These are phyloP conservation scores for Sclerotinia borealis DNA, from an alignment of 2,329 filamentous ascomycete genomes.

Conservation along the genomic window DNA sequence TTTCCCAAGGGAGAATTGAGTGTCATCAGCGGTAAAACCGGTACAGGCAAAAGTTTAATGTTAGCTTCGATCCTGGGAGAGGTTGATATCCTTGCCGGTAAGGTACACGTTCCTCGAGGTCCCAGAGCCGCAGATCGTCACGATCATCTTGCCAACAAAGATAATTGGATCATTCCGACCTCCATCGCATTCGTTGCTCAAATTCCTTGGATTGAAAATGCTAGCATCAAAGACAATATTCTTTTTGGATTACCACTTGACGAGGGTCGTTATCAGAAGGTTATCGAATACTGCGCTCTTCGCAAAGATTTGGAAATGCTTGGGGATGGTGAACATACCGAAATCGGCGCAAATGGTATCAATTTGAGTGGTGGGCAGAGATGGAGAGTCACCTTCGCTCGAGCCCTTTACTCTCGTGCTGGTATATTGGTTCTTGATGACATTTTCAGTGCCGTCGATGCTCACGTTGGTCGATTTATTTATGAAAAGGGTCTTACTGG, in stretches of 20 bases:
- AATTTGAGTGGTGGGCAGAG: slow-evolving; percentile 80
- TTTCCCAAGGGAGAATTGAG: slow-evolving; percentile 66
- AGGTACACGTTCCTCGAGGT: slow-evolving; percentile 48
- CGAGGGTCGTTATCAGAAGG: slow-evolving; percentile 61
- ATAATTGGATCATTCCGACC: slow-evolving; percentile 62
- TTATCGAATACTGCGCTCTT: slow-evolving; percentile 66
- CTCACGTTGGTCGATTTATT: slow-evolving; percentile 72
- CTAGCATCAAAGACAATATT: slow-evolving; percentile 71
- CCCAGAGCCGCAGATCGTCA: slow-evolving; percentile 48
- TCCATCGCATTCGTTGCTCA: slow-evolving; percentile 69
- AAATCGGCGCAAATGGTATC: slow-evolving; percentile 79
- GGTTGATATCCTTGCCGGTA: slow-evolving; percentile 60
- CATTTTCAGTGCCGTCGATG: slow-evolving; percentile 75
- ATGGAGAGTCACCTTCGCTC: slow-evolving; percentile 74
- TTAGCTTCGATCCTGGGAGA: slow-evolving; percentile 71
- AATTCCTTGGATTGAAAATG: slow-evolving; percentile 82
- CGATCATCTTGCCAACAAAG: slow-evolving; percentile 53
- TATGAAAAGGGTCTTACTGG: slow-evolving; percentile 72
- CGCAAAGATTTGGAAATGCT: slow-evolving; percentile 72
- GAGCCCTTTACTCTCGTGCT: slow-evolving; percentile 73
- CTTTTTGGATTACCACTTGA: slow-evolving; percentile 69
- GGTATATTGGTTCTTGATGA: slow-evolving; percentile 75
- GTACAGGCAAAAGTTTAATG: slow-evolving; percentile 71
- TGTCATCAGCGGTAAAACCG: slow-evolving; percentile 71
- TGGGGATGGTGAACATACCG: slow-evolving; percentile 69